Evolutionary conservation across 225 moss, liverwort and hornwort species (phyloP).

Genomic region (Anthoceros angustus): DNA sequence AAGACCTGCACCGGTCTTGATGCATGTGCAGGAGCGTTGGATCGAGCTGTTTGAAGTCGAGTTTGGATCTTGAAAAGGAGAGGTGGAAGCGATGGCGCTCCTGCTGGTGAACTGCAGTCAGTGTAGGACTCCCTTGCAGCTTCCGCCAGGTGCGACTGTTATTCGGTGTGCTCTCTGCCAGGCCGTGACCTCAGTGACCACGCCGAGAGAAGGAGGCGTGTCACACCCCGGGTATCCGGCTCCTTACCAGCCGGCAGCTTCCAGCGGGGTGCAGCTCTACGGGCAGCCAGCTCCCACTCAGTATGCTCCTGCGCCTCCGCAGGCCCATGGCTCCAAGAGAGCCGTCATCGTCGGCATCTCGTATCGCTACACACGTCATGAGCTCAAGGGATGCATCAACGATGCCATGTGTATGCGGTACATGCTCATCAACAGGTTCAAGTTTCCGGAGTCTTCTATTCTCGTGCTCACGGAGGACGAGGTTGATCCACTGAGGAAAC

Average conservation of each 20-base stretch:
- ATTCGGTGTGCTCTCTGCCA: constrained; percentile 65
- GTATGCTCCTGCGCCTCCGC: constrained; percentile 65
- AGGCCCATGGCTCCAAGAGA: constrained; percentile 67
- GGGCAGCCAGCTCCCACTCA: constrained; percentile 16
- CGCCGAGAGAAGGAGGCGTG: constrained; percentile 11
- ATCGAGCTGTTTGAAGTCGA: not conserved
- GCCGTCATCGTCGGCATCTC: constrained; percentile 74
- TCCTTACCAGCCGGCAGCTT: constrained; percentile 12
- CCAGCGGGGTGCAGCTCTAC: constrained; percentile 11
- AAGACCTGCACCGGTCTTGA: not conserved
- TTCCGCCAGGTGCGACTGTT: constrained; percentile 52
- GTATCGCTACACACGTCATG: constrained; percentile 49
- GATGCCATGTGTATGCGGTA: constrained; percentile 93
- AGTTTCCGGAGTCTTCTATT: constrained; percentile 63
- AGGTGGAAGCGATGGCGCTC: constrained; percentile 29
- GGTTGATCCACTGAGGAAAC: constrained; percentile 45
- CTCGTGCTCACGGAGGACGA: constrained; percentile 88
- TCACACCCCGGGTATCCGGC: not conserved
- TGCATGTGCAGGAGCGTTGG: not conserved
- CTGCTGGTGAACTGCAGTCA: constrained; percentile 56
- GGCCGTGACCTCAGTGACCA: constrained; percentile 30
- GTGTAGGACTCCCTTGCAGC: constrained; percentile 53
- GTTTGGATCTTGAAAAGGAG: not conserved
- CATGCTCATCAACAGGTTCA: constrained; percentile 48
- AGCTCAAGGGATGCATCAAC: constrained; percentile 94